Base-by-base conservation (phyloP, 768 basidiomycete species). In the Antrodiella citrinella region DNA sequence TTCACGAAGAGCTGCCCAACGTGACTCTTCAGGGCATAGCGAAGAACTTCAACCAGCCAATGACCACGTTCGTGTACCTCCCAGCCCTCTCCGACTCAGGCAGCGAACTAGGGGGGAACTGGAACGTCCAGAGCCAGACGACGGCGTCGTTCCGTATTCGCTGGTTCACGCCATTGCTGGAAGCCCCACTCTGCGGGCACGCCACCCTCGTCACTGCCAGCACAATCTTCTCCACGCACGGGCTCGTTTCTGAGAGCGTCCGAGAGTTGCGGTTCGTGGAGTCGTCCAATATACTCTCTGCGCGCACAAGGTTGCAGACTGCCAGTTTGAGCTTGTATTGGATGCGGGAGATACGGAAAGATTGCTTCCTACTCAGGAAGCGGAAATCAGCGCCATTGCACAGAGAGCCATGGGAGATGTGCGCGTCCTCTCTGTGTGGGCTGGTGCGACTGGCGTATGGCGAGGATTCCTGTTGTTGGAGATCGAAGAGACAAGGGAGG, bases 21-120 rank as follows among this genome's bases (percentile, higher is more conserved):
- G 65, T 65, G 5, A 57, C 55, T 4, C 62, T 74, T 11, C 56
- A 55, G 44, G 58, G 61, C n/a, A 66, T 75, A 20, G 65, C 75
- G 2, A 59, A 57, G 47, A 75, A 73, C 49, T 63, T 80, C 24
- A 71, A 72, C 50, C 75, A 77, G 50, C 76, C 76, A 7, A 69
- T 75, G 45, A 61, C 63, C 1, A 53, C 64, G 1, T 68, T 73
- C 51, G 53, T 76, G 10, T 62, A 64, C 4, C 58, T 65, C 12
- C 22, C 57, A 57, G n/a, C 55, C 56, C n/a, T n/a, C n/a, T n/a
- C n/a, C n/a, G n/a, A n/a, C n/a, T n/a, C n/a, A n/a, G n/a, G n/a
- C n/a, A n/a, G n/a, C n/a, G n/a, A n/a, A n/a, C n/a, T n/a, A n/a
- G n/a, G n/a, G n/a, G n/a, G n/a, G n/a, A 9, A 52, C 58, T 10